Evolutionary conservation across 345 rosid genomes (phyloP).

Genomic region (Eucalyptus caleyi): DNA sequence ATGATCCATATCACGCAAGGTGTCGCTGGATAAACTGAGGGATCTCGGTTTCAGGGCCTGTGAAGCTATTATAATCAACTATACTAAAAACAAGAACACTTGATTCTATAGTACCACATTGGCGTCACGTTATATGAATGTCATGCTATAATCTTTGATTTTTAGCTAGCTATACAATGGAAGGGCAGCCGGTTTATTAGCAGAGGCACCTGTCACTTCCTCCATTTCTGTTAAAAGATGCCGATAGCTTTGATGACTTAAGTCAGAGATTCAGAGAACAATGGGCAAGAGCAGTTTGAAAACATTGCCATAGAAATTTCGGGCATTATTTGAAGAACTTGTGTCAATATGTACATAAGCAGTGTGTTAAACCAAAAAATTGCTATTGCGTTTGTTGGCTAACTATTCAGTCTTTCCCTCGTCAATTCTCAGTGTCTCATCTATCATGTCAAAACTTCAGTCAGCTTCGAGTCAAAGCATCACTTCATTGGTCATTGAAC

Average conservation of each 20-base stretch:
- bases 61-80: not conserved
- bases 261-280: not conserved
- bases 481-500: not conserved
- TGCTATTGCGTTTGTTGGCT: too few species aligned
- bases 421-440: not conserved
- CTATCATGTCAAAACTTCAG: not conserved
- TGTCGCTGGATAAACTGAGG: not conserved
- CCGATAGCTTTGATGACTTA: not conserved
- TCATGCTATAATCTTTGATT: not conserved
- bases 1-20: not conserved
- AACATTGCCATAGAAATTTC: not conserved
- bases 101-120: not conserved
- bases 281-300: not conserved
- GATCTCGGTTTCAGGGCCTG: not conserved
- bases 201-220: not conserved
- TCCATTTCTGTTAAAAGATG: not conserved
- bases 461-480: slow-evolving; percentile 36
- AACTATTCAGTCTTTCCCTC: too few species aligned
- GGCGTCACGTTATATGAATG: not conserved
- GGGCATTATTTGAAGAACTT: not conserved
- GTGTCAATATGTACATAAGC: not conserved
- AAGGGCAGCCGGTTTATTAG: not conserved
- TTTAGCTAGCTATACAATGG: not conserved
- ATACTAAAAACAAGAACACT: not conserved
- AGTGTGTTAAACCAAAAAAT: not conserved